Evolutionary conservation across 768 basidiomycete species (phyloP).

Genomic region (Tulasnella sp.): DNA sequence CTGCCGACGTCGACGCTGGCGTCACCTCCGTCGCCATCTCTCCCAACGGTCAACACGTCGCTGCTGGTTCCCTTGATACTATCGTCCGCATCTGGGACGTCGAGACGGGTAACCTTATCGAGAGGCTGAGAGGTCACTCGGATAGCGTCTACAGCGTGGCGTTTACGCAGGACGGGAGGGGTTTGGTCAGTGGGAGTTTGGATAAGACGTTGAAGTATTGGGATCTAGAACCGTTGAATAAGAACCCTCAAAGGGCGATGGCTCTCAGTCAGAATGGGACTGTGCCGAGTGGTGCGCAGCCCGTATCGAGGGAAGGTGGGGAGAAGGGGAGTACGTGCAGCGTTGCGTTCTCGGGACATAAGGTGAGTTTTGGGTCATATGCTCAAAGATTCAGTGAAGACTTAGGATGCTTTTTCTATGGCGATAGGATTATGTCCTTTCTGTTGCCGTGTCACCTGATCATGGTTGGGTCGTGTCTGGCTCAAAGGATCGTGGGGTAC

Average conservation of each 20-base stretch:
- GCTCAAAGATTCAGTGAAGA: not conserved
- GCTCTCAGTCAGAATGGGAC: conserved; percentile 3
- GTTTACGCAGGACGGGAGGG: conserved; percentile 85
- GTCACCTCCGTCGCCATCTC: conserved; percentile 74
- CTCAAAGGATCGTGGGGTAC: conserved; percentile 90
- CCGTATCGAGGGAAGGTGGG: conserved; percentile 23
- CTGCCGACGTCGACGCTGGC: conserved; percentile 54
- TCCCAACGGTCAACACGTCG: conserved; percentile 56
- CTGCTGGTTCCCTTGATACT: conserved; percentile 48
- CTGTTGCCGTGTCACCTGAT: conserved; percentile 77
- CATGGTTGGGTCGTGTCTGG: conserved; percentile 93
- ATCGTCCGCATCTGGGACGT: conserved; percentile 79
- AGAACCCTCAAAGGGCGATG: conserved; percentile 18
- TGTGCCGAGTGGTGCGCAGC: conserved; percentile 8
- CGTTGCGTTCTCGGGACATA: conserved; percentile 85
- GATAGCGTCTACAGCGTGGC: conserved; percentile 83
- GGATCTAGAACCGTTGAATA: conserved; percentile 46
- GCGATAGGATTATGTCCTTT: conserved; percentile 56
- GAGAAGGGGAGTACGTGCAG: conserved; percentile 49
- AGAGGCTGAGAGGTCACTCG: conserved; percentile 63
- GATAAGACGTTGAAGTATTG: conserved; percentile 84
- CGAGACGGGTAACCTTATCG: conserved; percentile 56
- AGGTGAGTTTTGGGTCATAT: conserved; percentile 42
- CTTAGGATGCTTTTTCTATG: not conserved
- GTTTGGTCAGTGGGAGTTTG: conserved; percentile 80